phyloP scores from a whole-genome alignment of 352 stramenopile genomes.

The Phytophthora chlamydospora region DNA sequence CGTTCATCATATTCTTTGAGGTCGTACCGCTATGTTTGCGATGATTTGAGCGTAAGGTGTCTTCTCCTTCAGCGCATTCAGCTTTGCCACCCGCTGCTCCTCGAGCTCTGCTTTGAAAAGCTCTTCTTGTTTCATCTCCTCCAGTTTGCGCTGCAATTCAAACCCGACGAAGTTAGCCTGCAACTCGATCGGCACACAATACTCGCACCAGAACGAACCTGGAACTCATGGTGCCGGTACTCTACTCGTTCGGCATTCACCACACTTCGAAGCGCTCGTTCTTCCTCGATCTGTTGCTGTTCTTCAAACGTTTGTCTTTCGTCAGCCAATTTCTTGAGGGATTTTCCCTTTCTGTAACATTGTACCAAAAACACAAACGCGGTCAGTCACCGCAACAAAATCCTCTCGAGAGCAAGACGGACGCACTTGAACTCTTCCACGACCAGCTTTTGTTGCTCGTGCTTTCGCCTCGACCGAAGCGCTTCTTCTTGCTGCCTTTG shows the following conservation, averaged over 20 bases:
- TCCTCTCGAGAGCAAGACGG: background rate
- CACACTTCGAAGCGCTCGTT: constrained; percentile 39
- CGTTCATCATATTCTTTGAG: background rate
- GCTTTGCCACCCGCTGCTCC: constrained; percentile 42
- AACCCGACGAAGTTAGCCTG: no score
- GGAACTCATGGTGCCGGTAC: constrained; percentile 59
- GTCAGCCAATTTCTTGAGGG: constrained; percentile 48
- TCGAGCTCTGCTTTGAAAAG: constrained; percentile 34
- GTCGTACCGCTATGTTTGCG: constrained; percentile 53
- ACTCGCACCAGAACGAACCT: constrained; percentile 38
- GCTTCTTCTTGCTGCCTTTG: constrained; percentile 54
- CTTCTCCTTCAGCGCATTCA: constrained; percentile 70
- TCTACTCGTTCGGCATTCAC: constrained; percentile 74
- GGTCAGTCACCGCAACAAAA: background rate
- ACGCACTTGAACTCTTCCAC: constrained; percentile 68
- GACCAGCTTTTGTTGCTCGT: constrained; percentile 52
- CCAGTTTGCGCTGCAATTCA: constrained; percentile 53
- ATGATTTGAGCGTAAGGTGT: constrained; percentile 75
- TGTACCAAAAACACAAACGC: background rate
- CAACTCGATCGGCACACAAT: background rate
- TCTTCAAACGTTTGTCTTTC: constrained; percentile 48
- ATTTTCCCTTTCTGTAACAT: constrained; percentile 41
- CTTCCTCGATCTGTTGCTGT: constrained; percentile 37
- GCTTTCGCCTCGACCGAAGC: constrained; percentile 44
- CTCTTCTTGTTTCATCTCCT: constrained; percentile 45